phyloP scores from a whole-genome alignment of 257 asterid genomes.

The Nicotiana obtusifolia region DNA sequence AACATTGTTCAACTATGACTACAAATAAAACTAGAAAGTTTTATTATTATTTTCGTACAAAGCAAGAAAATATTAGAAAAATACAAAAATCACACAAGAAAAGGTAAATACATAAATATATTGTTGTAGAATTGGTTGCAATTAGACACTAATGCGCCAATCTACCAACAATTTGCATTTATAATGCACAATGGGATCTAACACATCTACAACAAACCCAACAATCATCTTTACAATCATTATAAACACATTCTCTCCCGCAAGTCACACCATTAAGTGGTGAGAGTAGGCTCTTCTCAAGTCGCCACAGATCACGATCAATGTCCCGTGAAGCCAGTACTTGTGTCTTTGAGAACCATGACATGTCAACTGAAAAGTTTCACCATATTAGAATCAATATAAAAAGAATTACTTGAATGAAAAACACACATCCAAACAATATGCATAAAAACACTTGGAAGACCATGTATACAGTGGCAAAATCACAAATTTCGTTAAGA shows the following conservation, averaged over 20 bases:
- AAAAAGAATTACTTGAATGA: no score
- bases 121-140: no score
- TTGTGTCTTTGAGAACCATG: background rate
- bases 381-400: no score
- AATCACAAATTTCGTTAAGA: no score
- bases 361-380: background rate
- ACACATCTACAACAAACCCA: background rate
- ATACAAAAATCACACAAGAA: background rate
- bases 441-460: no score
- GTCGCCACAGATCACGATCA: background rate
- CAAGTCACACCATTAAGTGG: background rate
- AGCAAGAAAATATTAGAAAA: background rate
- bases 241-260: background rate
- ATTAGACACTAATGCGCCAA: no score
- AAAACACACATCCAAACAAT: no score
- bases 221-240: background rate
- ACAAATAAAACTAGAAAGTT: no score
- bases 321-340: background rate
- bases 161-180: background rate
- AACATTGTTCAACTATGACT: no score
- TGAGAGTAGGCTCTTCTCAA: background rate
- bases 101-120: no score
- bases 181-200: background rate
- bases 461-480: no score
- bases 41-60: background rate